Conservation (phyloP, 495 filamentous ascomycete species). For the Penicillium ucsense region DNA sequence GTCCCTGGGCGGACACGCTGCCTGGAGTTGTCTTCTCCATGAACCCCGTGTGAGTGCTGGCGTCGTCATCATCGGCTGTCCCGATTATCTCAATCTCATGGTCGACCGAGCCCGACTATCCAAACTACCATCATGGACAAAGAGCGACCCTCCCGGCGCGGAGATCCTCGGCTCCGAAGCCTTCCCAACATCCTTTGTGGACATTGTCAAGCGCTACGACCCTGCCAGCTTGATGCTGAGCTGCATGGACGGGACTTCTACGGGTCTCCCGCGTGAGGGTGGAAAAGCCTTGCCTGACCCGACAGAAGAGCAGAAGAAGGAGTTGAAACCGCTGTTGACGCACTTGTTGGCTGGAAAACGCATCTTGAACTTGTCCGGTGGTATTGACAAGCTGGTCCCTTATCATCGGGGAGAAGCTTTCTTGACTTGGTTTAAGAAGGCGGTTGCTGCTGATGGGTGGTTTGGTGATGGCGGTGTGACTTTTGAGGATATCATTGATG, state of each 20-base stretch:
- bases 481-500: conserved; percentile 66
- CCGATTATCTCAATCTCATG: conserved; percentile 75
- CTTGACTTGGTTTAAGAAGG: conserved; percentile 57
- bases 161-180: conserved; percentile 65
- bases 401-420: conserved; percentile 61
- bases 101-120: conserved; percentile 66
- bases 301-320: conserved; percentile 31
- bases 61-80: conserved; percentile 77
- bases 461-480: conserved; percentile 47
- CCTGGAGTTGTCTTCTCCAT: conserved; percentile 71
- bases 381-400: conserved; percentile 75
- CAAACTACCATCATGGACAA: conserved; percentile 52
- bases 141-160: conserved; percentile 42
- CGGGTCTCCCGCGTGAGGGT: conserved; percentile 18
- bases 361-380: conserved; percentile 69
- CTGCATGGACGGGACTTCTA: conserved; percentile 24
- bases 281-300: conserved; percentile 32
- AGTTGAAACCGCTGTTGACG: conserved; percentile 30
- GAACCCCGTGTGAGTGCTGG: conserved; percentile 69
- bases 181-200: conserved; percentile 59
- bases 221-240: conserved; percentile 61
- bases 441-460: conserved; percentile 43
- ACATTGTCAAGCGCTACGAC: conserved; percentile 52
- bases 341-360: conserved; percentile 57
- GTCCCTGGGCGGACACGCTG: conserved; percentile 79